Base-by-base conservation (phyloP, 1,284 basidiomycete genomes). In the Trametes polyzona region DNA sequence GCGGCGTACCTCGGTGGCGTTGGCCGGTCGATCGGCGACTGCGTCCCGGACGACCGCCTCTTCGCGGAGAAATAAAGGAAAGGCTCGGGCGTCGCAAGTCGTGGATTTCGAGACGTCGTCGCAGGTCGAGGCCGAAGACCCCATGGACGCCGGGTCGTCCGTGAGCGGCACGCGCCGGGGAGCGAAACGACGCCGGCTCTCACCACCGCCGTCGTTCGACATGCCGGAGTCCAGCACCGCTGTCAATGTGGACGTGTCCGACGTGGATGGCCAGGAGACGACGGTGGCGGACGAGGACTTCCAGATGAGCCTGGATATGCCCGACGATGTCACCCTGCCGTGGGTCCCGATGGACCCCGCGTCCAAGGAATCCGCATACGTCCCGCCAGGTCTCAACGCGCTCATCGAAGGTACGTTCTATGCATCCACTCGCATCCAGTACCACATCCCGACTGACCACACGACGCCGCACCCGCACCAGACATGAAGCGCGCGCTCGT, bases 401-500 rank as follows among this genome's bases (percentile, higher is more conserved):
- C 72, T 78, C 35, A 65, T 78, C 39, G 67, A 71, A 33, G 68
- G 74, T 77, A 54, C n/a, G 65, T 61, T 5, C 30, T 9, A 11
- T 30, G 8, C 36, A n/a, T 21, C 6, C 21, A 21, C 27, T 12
- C 39, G 14, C 36, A 3, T 19, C 3, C 29, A 4, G 5, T 24
- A 37, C 12, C 23, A n/a, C 2, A 24, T 24, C n/a, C 19, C n/a
- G n/a, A 12, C 40, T 41, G 23, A 41, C 23, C 21, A 12, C 21
- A 24, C 21, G 21, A 23, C 3, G 5, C 21, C 36, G 8, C 14
- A 21, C 4, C 5, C 36, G 39, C 44, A 36, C 8, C 42, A 71
- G 74, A 67, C 56, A 77, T 76, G 76, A 73, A 65, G 40, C 70
- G 63, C 55, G 68, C 73, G 32, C 64, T 76, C 32, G 52, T 54